Evolutionary conservation across 2,329 filamentous ascomycete species (phyloP).

Genomic region (Apiospora malaysiana): DNA sequence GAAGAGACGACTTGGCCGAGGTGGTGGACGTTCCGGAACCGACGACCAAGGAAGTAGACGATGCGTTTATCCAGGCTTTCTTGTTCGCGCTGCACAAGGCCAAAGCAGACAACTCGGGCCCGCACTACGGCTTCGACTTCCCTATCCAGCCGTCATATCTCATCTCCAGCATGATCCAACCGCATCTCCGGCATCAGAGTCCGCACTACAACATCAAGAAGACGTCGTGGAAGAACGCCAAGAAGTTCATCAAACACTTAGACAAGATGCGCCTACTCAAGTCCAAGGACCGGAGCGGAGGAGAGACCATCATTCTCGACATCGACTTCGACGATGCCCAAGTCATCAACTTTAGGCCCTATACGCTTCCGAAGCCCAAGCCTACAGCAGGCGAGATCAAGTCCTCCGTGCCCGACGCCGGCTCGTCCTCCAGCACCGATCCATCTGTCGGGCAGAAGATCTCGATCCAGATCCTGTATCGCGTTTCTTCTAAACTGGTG

Average conservation of each 20-base stretch:
- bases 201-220: conserved; percentile 71
- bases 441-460: conserved; percentile 26
- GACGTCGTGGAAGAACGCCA: conserved; percentile 72
- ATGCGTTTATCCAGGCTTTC: conserved; percentile 68
- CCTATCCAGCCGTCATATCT: conserved; percentile 68
- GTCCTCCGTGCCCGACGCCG: conserved; percentile 8
- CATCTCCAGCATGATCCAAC: conserved; percentile 69
- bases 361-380: conserved; percentile 58
- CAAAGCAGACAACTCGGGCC: conserved; percentile 58
- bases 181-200: conserved; percentile 66
- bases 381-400: conserved; percentile 29
- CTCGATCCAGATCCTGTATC: conserved; percentile 32
- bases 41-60: conserved; percentile 69
- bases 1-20: conserved; percentile 27
- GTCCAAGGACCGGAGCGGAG: conserved; percentile 67
- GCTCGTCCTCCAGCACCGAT: conserved; percentile 17
- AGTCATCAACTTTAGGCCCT: conserved; percentile 63
- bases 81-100: conserved; percentile 66
- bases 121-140: conserved; percentile 62
- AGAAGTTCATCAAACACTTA: conserved; percentile 72
- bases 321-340: conserved; percentile 66
- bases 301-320: conserved; percentile 68
- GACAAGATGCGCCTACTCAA: conserved; percentile 69
- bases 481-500: conserved; percentile 29
- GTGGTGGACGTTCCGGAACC: conserved; percentile 54